Conservation (phyloP, 2,329 filamentous ascomycete genomes). For the Claviceps arundinis region DNA sequence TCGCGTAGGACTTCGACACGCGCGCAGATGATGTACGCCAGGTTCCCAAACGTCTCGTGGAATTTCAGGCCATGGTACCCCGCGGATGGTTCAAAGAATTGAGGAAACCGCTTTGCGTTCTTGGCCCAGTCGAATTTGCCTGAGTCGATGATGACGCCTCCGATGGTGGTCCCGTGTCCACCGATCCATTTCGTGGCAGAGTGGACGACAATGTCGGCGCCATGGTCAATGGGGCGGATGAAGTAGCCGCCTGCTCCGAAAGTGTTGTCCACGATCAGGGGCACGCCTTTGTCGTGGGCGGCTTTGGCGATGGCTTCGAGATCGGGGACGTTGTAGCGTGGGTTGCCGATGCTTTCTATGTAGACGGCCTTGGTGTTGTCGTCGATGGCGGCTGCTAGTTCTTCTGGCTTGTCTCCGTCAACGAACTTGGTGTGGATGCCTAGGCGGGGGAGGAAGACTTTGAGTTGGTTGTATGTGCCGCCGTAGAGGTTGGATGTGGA, state of each 20-base stretch:
- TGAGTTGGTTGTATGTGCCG: constrained; percentile 95
- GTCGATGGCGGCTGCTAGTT: constrained; percentile 73
- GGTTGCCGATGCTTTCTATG: constrained; percentile 87
- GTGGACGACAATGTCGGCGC: constrained; percentile 88
- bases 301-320: constrained; percentile 75
- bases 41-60: constrained; percentile 78
- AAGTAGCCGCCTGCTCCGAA: constrained; percentile 91
- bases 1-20: constrained; percentile 87
- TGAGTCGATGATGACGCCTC: constrained; percentile 71
- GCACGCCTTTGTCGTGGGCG: constrained; percentile 56
- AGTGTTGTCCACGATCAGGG: constrained; percentile 74
- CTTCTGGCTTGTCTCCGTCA: constrained; percentile 63
- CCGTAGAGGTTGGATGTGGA: constrained; percentile 85
- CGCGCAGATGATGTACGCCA: constrained; percentile 72
- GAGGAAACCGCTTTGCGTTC: constrained; percentile 72
- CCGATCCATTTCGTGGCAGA: constrained; percentile 96
- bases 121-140: constrained; percentile 93
- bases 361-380: constrained; percentile 89
- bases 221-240: constrained; percentile 73
- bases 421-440: constrained; percentile 85
- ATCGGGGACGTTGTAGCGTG: constrained; percentile 84
- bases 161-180: constrained; percentile 86
- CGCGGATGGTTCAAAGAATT: constrained; percentile 77
- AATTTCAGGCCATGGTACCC: constrained; percentile 92
- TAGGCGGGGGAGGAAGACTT: constrained; percentile 75